Conservation (phyloP, 108 stramenopile species). For the Cyclotella kingstonii region DNA sequence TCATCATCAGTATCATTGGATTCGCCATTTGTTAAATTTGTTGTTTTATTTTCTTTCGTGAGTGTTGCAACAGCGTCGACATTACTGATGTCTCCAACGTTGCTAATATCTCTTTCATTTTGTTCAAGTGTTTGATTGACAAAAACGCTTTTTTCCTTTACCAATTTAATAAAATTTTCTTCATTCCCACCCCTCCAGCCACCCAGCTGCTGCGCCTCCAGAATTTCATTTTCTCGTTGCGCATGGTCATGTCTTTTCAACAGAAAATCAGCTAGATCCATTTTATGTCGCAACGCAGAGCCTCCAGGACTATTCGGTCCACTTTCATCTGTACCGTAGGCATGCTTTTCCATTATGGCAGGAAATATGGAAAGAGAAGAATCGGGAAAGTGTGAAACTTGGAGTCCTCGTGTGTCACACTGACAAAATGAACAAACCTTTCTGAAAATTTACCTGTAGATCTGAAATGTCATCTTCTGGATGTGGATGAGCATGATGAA, state of each 20-base stretch:
- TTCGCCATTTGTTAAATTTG: not conserved
- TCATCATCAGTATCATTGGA: not conserved
- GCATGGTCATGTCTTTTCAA: slow-evolving; percentile 15
- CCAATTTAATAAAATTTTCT: slow-evolving; percentile 22
- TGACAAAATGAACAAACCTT: too few relatives aligned
- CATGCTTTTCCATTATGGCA: not conserved
- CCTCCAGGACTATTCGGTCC: slow-evolving; percentile 25
- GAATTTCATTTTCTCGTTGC: slow-evolving; percentile 8
- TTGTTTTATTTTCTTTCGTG: too few relatives aligned
- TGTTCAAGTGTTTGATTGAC: too few relatives aligned
- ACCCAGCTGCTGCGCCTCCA: slow-evolving; percentile 17
- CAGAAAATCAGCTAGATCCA: slow-evolving; percentile 32
- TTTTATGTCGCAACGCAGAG: slow-evolving; percentile 31
- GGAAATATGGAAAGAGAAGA: not conserved
- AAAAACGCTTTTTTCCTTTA: slow-evolving; percentile 8
- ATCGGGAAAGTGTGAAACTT: not conserved
- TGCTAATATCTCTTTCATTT: too few relatives aligned
- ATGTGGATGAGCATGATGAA: slow-evolving; percentile 28
- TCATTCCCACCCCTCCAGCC: slow-evolving; percentile 33
- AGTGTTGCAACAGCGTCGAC: not conserved
- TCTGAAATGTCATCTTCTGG: slow-evolving; percentile 22
- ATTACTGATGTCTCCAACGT: too few relatives aligned
- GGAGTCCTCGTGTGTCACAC: too few relatives aligned
- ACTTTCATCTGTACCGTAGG: not conserved
- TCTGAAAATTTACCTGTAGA: slow-evolving; percentile 5